These are phyloP conservation scores for Salisapilia sapeloensis DNA, from an alignment of 352 stramenopile genomes.

Conservation along the genomic window DNA sequence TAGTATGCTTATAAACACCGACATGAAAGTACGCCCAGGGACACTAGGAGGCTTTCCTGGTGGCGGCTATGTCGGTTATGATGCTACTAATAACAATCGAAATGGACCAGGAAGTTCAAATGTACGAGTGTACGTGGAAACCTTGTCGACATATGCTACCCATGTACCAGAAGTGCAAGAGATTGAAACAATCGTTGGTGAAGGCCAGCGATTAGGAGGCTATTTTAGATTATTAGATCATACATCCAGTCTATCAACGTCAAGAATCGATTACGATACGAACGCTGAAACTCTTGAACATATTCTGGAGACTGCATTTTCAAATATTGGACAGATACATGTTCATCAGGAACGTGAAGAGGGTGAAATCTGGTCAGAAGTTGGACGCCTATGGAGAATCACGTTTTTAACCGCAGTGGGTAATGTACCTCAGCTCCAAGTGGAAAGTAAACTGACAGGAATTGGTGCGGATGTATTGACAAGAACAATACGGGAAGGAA, in stretches of 20 bases:
- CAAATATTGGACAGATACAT: slow-evolving; percentile 21
- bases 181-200: slow-evolving; percentile 56
- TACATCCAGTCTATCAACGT: slow-evolving; percentile 5
- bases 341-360: slow-evolving; percentile 46
- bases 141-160: slow-evolving; percentile 74
- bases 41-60: slow-evolving; percentile 89
- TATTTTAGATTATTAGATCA: slow-evolving; percentile 38
- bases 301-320: slow-evolving; percentile 30
- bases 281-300: slow-evolving; percentile 34
- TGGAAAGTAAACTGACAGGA: slow-evolving; percentile 54
- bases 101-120: slow-evolving; percentile 87
- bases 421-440: slow-evolving; percentile 55
- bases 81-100: slow-evolving; percentile 71
- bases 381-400: slow-evolving; percentile 74
- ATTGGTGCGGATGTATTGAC: slow-evolving; percentile 51
- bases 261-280: slow-evolving; percentile 61
- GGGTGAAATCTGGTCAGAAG: slow-evolving; percentile 34
- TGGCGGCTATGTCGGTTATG: slow-evolving; percentile 63
- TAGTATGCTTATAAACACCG: slow-evolving; percentile 84
- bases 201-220: slow-evolving; percentile 80
- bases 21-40: slow-evolving; percentile 51
- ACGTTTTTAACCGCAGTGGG: slow-evolving; percentile 81
- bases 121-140: slow-evolving; percentile 85
- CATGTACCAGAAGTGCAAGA: slow-evolving; percentile 84
- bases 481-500: slow-evolving; percentile 64